Base-by-base conservation (phyloP, 2,329 filamentous ascomycete species). In the Fusarium sp. region DNA sequence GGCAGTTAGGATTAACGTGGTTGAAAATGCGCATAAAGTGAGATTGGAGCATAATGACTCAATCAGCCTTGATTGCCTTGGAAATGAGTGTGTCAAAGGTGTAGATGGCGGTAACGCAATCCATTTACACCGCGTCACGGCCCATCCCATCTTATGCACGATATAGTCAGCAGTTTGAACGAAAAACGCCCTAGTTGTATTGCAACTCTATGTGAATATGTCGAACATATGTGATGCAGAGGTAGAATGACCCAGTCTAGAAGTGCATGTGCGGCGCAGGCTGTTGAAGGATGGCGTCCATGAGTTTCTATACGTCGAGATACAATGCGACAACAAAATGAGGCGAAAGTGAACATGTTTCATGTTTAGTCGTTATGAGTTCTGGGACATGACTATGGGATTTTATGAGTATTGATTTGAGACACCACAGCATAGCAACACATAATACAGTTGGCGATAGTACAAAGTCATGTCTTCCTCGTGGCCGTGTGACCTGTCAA, bases 301-400 rank as follows among this genome's bases (percentile, higher is more conserved):
- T 39, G 46, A n/a, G 25, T 25, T 64, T 39, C 17, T 14, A 72
- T 70, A 72, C 69, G 69, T 50, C 35, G 35, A 50, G 18, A 59
- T 18, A 39, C 7, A 39, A 56, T 61, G 38, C 53, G 41, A 52
- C 42, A 50, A 52, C 42, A 70, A 54, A 72, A 61, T 36, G 38
- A 63, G 70, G 70, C 70, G 70, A 65, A 66, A 58, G 52, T 57
- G 69, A 56, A 62, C 31, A 41, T 39, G 44, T 68, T 57, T 57
- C 57, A 50, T 57, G 15, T 68, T 17, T 33, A 31, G 22, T 59
- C 18, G 27, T 29, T 45, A 22, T 27, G 14, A 20, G 17, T 57
- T 35, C 41, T 27, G n/a, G 35, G 31, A 47, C 29, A 47, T 59
- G 25, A 29, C 31, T 33, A 62, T 38, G 14, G 35, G 22, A 25